A percentile compares a stretch with the other conserved stretches of the same genome.
phyloP scores from a whole-genome alignment of 371 early-diverging fungal species.

The Mucor piriformis region DNA sequence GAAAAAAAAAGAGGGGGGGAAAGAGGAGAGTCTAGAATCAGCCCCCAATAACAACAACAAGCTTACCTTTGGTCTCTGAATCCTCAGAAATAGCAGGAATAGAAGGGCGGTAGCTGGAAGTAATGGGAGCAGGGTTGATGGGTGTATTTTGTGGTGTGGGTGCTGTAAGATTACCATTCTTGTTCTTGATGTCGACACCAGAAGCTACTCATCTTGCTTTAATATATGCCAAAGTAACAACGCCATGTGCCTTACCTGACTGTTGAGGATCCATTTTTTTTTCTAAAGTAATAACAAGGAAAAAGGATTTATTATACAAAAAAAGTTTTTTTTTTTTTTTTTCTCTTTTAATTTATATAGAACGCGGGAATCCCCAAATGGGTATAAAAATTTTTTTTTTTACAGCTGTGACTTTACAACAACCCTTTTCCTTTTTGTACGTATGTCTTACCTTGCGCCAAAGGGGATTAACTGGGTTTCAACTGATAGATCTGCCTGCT shows the following conservation, averaged over 20 bases:
- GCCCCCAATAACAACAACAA: neutral
- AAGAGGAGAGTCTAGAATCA: neutral
- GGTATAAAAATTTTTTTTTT: neutral
- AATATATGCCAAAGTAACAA: neutral
- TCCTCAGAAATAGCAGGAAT: slow-evolving; percentile 52
- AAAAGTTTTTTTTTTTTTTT: neutral
- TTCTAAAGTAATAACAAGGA: neutral
- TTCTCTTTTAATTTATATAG: neutral
- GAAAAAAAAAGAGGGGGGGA: no score
- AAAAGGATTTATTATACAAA: no score
- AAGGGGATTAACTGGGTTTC: no score
- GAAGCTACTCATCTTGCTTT: neutral
- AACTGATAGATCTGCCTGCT: no score
- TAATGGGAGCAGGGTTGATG: slow-evolving; percentile 67
- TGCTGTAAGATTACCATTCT: slow-evolving; percentile 53
- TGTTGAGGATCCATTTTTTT: slow-evolving; percentile 7
- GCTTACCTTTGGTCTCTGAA: slow-evolving; percentile 42
- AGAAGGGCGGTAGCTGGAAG: slow-evolving; percentile 52
- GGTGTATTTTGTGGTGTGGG: slow-evolving; percentile 82
- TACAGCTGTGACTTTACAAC: neutral
- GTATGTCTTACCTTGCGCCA: no score
- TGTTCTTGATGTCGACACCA: slow-evolving; percentile 46
- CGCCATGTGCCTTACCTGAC: neutral
- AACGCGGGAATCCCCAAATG: slow-evolving; percentile 1
- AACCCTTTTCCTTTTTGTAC: no score